Evolutionary conservation across 2,329 filamentous ascomycete genomes (phyloP).

Genomic region (Colletotrichum endophyticum): DNA sequence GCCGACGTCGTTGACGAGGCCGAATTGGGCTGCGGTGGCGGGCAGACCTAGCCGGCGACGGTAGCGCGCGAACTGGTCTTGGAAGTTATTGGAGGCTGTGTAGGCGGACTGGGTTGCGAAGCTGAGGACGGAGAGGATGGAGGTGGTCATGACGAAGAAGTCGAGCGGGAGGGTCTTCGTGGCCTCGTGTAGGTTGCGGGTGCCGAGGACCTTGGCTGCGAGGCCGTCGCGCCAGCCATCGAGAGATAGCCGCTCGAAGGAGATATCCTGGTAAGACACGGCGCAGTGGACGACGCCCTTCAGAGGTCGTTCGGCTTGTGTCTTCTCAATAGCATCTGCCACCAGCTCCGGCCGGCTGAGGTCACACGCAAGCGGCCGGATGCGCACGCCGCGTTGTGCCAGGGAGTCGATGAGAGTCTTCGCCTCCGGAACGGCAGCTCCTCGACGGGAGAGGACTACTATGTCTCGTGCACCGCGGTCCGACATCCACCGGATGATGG

Average conservation of each 20-base stretch:
- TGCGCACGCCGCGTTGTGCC: background rate
- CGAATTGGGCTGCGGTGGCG: background rate
- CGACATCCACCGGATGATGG: background rate
- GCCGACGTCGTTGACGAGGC: background rate
- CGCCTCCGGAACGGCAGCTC: background rate
- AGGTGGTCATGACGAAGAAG: background rate
- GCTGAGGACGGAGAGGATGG: background rate
- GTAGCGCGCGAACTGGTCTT: background rate
- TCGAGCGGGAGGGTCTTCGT: background rate
- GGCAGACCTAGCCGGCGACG: background rate
- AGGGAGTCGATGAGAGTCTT: background rate
- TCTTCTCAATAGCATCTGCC: background rate
- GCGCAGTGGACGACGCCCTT: background rate
- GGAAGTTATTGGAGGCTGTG: background rate
- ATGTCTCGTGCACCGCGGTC: background rate
- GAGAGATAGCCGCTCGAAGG: background rate
- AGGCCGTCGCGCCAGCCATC: background rate
- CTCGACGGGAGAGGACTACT: background rate
- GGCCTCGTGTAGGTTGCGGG: background rate
- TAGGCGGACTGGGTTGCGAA: background rate
- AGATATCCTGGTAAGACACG: background rate
- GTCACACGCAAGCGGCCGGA: background rate
- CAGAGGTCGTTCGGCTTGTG: background rate
- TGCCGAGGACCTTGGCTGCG: background rate
- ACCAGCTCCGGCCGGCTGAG: background rate